Base-by-base conservation (phyloP, 257 asterid genomes). In the Catharanthus roseus region DNA sequence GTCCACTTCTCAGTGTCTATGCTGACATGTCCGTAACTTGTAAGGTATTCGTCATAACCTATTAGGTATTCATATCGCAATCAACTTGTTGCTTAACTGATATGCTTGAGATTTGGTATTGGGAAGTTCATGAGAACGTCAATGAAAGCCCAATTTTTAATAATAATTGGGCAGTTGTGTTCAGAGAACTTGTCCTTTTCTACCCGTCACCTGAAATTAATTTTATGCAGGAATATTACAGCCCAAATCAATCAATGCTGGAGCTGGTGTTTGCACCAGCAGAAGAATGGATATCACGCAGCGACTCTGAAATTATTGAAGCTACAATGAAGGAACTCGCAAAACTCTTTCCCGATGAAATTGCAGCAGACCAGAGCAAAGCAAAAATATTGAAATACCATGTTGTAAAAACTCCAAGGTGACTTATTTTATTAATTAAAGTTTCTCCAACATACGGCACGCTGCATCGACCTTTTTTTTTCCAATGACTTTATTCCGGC, bases 11-110 rank as follows among this genome's bases (percentile, higher is more conserved):
- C 81, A 95, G 99, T 75, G 99, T 95, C 69, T 95, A 95, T 71
- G 99, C 99, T 3, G 99, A 95, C 83, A 95, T 95, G 98, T 95
- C 99, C 8, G 99, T 95, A 13, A 81, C 99, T 58, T 95, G 99
- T 79, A 95, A 95, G 99, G 98, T 95, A 86, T 76, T 57, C 12
- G 56, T 60, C 23, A 71, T 60, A 42, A 21, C 18, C 38, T 54
- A 34, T 47, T 18, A 33, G 10, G 58, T 41, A 72, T 72, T 62
- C 49, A 15, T 65, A 58, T 68, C 13, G 21, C 0, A 51, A 45
- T 69, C 61, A 60, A 66, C 63, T 34, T 56, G 57, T 55, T 9
- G 44, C 65, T 56, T 53, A 60, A 72, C 15, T 62, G 42, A 38
- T 49, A 49, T 58, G 26, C 75, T 58, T 73, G 70, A 26, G 67